Conservation (phyloP, 2,329 filamentous ascomycete species). For the Rutstroemia sp. region DNA sequence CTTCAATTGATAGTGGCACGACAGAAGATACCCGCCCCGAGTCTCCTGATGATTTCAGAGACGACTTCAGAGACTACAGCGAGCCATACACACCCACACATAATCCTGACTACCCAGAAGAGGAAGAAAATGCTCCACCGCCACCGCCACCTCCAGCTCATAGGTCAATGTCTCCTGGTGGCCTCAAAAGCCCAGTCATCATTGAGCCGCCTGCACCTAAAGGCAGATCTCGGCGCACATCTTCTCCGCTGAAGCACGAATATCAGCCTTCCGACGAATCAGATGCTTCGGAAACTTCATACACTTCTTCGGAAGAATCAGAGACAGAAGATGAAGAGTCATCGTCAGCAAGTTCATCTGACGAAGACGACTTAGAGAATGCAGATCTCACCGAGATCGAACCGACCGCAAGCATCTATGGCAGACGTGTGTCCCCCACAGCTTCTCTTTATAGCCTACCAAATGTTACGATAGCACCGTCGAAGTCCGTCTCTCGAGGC, state of each 20-base stretch:
- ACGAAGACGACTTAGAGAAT: constrained; percentile 7
- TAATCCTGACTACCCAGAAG: not conserved
- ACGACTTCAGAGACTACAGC: not conserved
- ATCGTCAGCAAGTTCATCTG: constrained; percentile 6
- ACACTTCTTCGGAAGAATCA: constrained; percentile 48
- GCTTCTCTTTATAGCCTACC: constrained; percentile 9
- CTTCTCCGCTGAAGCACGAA: constrained; percentile 94
- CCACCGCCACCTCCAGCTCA: constrained; percentile 27
- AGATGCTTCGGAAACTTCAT: constrained; percentile 58
- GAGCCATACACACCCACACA: not conserved
- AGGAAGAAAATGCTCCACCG: constrained; percentile 20
- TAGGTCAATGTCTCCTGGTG: constrained; percentile 37
- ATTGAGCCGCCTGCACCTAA: constrained; percentile 23
- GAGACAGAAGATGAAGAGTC: constrained; percentile 9
- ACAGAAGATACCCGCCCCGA: not conserved
- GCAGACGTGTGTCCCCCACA: constrained; percentile 7
- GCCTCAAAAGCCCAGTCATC: constrained; percentile 29
- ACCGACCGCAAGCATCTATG: constrained; percentile 7
- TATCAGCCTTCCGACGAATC: constrained; percentile 79
- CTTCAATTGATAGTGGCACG: constrained; percentile 4
- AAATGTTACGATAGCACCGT: constrained; percentile 58
- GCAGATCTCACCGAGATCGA: constrained; percentile 5
- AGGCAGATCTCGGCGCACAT: constrained; percentile 58
- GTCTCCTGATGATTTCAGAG: not conserved
- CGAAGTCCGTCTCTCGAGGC: constrained; percentile 65